These are phyloP conservation scores for Oryza meridionalis DNA, from an alignment of 176 grass and related monocot genomes.

Conservation along the genomic window DNA sequence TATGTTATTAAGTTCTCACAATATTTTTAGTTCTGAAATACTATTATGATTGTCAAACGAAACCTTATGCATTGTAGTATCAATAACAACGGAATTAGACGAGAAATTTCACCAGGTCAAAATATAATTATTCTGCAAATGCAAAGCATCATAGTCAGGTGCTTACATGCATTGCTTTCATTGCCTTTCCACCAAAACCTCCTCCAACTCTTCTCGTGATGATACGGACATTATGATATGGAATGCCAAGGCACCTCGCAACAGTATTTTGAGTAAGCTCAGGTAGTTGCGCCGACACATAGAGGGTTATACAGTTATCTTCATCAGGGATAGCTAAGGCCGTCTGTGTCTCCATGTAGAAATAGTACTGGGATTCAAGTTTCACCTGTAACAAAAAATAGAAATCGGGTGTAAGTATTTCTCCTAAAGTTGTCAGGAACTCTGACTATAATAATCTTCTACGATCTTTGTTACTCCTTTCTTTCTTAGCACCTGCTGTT, in stretches of 20 bases:
- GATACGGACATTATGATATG: constrained; percentile 74
- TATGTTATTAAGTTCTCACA: no score
- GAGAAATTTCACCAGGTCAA: no score
- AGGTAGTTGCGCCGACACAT: constrained; percentile 53
- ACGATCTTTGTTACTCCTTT: not conserved
- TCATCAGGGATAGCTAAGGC: constrained; percentile 79
- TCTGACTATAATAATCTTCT: not conserved
- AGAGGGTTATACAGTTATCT: constrained; percentile 77
- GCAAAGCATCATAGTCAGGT: no score
- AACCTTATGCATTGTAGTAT: no score
- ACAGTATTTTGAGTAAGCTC: constrained; percentile 49
- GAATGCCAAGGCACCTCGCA: constrained; percentile 71
- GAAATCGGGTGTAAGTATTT: not conserved
- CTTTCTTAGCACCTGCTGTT: not conserved
- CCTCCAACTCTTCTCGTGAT: constrained; percentile 84
- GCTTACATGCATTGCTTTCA: constrained; percentile 50
- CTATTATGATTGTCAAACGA: no score
- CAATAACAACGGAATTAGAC: no score
- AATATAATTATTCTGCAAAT: no score
- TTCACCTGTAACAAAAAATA: constrained; percentile 51
- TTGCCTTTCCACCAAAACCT: constrained; percentile 77
- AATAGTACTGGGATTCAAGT: constrained; percentile 82
- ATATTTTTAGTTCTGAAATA: no score
- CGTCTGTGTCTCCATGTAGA: constrained; percentile 82
- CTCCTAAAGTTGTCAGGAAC: not conserved